Evolutionary conservation across 2,329 filamentous ascomycete species (phyloP).

Genomic region (Tolypocladium inflatum): DNA sequence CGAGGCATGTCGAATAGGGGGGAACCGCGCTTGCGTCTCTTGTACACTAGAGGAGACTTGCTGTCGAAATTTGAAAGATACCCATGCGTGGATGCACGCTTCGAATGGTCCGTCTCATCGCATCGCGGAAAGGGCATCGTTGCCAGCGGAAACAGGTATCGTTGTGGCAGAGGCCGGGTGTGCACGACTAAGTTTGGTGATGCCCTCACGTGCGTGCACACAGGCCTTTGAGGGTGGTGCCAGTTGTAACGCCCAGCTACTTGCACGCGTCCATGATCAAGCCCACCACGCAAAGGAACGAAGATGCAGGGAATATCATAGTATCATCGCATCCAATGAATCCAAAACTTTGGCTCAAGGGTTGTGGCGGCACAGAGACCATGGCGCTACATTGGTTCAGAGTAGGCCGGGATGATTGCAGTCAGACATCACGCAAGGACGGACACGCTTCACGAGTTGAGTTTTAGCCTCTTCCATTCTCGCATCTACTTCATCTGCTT

Average conservation of each 20-base stretch:
- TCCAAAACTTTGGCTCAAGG: too few relatives aligned
- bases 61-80: neutral
- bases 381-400: neutral
- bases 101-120: neutral
- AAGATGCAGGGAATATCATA: neutral
- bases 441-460: too few relatives aligned
- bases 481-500: slow-evolving; percentile 30
- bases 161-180: too few relatives aligned
- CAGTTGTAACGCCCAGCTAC: neutral
- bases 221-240: neutral
- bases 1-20: neutral
- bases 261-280: too few relatives aligned
- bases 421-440: neutral
- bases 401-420: neutral
- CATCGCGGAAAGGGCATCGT: too few relatives aligned
- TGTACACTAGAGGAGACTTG: neutral
- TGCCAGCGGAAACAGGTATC: too few relatives aligned
- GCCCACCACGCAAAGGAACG: too few relatives aligned
- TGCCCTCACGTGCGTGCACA: neutral
- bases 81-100: neutral
- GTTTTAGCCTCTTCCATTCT: slow-evolving; percentile 10
- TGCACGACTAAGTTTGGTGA: neutral
- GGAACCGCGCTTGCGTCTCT: neutral
- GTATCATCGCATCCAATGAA: neutral
- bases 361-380: too few relatives aligned